phyloP scores from a whole-genome alignment of 164 flowering plant species.

The Umbilicus rupestris region DNA sequence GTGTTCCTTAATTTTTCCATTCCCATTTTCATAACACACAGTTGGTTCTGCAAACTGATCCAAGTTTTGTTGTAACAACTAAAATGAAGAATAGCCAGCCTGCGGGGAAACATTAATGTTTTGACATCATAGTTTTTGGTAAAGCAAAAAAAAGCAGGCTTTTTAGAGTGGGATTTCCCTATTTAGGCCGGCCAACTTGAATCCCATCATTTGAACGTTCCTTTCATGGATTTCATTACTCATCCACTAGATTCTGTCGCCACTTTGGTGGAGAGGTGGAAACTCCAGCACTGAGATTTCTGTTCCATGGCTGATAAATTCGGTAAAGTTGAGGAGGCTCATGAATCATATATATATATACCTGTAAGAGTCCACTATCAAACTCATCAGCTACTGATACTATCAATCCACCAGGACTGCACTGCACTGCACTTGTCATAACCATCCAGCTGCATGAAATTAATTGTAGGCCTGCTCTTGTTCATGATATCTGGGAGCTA shows the following conservation, averaged over 20 bases:
- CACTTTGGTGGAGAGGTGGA: not conserved
- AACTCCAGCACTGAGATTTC: not conserved
- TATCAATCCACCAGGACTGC: not conserved
- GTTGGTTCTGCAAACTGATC: not conserved
- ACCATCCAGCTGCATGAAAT: not conserved
- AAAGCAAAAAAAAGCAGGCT: not conserved
- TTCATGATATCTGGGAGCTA: not conserved
- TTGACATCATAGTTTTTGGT: slow-evolving; percentile 5
- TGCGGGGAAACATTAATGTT: not conserved
- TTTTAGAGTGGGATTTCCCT: slow-evolving; percentile 3
- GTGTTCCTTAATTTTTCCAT: not conserved
- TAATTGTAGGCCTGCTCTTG: not conserved
- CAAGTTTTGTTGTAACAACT: too few relatives aligned
- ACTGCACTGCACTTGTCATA: not conserved
- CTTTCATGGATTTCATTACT: not conserved
- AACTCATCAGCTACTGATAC: not conserved
- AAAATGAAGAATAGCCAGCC: too few relatives aligned
- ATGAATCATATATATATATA: not conserved
- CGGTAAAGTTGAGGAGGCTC: not conserved
- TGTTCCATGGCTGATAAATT: not conserved
- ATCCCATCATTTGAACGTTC: not conserved
- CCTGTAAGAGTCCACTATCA: not conserved
- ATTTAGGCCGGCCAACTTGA: not conserved
- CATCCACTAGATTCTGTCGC: slow-evolving; percentile 6
- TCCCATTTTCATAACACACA: not conserved